Evolutionary conservation across 352 stramenopile species (phyloP), one percentile per base, ranked within the genome.

Genomic region (Blastocystis sp.): DNA sequence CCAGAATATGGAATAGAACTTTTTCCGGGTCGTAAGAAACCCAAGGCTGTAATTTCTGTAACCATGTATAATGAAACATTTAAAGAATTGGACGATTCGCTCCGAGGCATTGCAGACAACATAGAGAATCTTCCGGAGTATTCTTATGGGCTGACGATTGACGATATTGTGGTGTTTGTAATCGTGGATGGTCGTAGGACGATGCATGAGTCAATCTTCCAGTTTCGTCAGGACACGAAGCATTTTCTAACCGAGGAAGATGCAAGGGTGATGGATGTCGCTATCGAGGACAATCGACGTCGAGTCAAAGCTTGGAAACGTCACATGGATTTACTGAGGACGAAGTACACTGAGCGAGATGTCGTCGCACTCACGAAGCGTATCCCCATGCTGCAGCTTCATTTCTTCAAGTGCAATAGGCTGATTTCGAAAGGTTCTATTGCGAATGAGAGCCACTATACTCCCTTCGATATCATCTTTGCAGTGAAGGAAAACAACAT

Each of bases 401-500:
- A 89, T 16, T 54, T 89, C 16, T 89, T 68, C 66, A 62, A 89
- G 30, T 89, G 78, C 55, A 79, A 79, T 18, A 56, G 78, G 26
- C 78, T 69, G 41, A 89, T 89, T 45, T 64, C 53, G 8, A 89
- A 89, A 47, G 78, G 78, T 24, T 89, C 78, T 0, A 79, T 89
- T 41, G 78, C 63, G 8, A 89, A 89, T 43, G 78, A 89, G 41
- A 79, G 63, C 41, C 76, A 59, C 50, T 89, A 89, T 43, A 79
- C 78, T 13, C 78, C 78, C 13, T 89, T 89, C 45, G 78, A 89
- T 41, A 76, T 89, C 9, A 34, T 89, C 1, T 89, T 89, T 65
- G 78, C 78, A 39, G 66, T 89, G 30, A 89, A 89, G 76, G 90
- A 91, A 45, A 63, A 91, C 50, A 92, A 92, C 69, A 90, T 90